These are phyloP conservation scores for Ophiocordyceps camponoti-saundersi DNA, from an alignment of 2,329 filamentous ascomycete species.

Conservation along the genomic window DNA sequence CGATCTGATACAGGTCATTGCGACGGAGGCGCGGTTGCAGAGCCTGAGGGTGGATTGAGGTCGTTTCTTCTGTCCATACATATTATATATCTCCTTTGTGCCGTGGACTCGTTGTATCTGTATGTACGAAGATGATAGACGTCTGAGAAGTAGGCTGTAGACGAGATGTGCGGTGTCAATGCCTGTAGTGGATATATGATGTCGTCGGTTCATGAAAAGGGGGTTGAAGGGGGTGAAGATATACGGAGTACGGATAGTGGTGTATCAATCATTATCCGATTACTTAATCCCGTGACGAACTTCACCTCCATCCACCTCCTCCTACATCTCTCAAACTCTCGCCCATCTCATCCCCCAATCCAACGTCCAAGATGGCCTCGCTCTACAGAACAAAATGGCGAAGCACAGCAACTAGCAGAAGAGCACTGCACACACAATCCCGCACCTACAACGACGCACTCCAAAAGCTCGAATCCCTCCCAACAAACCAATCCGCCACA, in stretches of 20 bases:
- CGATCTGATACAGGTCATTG: conserved; percentile 49
- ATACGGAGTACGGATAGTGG: too few species aligned
- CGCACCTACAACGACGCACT: conserved; percentile 50
- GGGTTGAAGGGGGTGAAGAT: too few species aligned
- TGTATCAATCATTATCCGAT: neutral
- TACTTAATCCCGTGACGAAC: neutral
- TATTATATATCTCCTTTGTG: conserved; percentile 8
- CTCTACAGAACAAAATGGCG: neutral
- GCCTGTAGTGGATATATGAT: neutral
- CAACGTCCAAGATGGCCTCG: too few species aligned
- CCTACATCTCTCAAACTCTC: too few species aligned
- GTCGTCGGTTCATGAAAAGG: too few species aligned
- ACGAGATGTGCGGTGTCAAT: too few species aligned
- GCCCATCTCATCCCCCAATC: too few species aligned
- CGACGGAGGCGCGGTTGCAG: conserved; percentile 76
- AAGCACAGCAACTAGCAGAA: neutral
- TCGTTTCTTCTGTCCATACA: conserved; percentile 9
- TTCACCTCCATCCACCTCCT: too few species aligned
- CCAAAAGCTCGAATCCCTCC: conserved; percentile 54
- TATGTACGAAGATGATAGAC: neutral
- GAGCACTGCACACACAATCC: neutral
- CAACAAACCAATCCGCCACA: conserved; percentile 58
- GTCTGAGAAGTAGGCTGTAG: too few species aligned
- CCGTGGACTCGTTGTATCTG: neutral
- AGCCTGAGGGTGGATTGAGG: conserved; percentile 65